These are phyloP conservation scores for Agapanthus africanus DNA, from an alignment of 106 monocot genomes.

Conservation along the genomic window DNA sequence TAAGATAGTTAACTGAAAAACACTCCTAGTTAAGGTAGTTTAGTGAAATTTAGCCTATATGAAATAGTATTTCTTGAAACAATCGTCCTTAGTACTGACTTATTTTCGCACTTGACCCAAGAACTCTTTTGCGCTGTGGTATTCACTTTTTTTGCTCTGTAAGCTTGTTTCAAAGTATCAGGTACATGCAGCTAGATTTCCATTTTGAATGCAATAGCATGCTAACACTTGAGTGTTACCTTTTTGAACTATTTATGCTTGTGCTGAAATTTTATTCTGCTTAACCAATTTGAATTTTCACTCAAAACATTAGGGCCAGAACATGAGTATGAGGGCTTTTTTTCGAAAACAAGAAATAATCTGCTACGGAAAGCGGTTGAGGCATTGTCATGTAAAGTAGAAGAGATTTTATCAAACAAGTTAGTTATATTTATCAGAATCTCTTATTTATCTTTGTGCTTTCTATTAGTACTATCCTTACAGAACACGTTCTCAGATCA, in stretches of 20 bases:
- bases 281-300: not conserved
- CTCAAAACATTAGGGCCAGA: constrained; percentile 4
- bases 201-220: not conserved
- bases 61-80: not conserved
- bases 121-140: not conserved
- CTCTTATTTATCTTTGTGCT: not conserved
- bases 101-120: not conserved
- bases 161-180: not conserved
- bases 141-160: not conserved
- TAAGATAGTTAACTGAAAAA: no score
- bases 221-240: not conserved
- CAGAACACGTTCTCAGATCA: constrained; percentile 5
- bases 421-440: not conserved
- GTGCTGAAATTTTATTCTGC: not conserved
- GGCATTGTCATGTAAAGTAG: constrained; percentile 4
- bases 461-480: not conserved
- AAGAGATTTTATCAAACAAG: constrained; percentile 11
- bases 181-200: not conserved
- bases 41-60: no score
- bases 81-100: not conserved
- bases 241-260: not conserved
- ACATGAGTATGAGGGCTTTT: constrained; percentile 10
- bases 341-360: constrained; percentile 7
- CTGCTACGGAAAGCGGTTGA: constrained; percentile 1
- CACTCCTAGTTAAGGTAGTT: no score